Evolutionary conservation across 805 yeast species (phyloP).

Genomic region (Wickerhamiella galacta): DNA sequence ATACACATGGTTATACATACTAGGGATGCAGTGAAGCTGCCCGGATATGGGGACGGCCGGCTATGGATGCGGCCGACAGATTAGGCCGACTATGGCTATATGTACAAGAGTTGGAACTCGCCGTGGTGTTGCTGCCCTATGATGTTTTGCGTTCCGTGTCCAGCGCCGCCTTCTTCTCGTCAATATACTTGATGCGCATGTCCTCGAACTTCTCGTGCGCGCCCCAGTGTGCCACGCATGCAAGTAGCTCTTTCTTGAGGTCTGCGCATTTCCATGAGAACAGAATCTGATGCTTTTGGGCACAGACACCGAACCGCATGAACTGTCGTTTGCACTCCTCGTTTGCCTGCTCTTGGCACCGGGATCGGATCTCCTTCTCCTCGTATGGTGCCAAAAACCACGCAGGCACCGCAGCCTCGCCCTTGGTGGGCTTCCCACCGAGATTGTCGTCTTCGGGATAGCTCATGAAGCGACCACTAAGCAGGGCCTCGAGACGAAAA

Average conservation of each 20-base stretch:
- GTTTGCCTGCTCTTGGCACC: constrained; percentile 21
- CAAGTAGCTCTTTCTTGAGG: constrained; percentile 20
- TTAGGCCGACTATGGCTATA: no score
- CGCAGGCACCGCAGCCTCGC: constrained; percentile 18
- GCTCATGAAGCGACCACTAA: no score
- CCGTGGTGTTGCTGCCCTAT: neutral
- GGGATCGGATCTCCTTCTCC: constrained; percentile 21
- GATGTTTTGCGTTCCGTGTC: constrained; percentile 9
- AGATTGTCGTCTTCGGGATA: no score
- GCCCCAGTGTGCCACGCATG: constrained; percentile 23
- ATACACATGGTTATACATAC: no score
- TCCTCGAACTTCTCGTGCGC: constrained; percentile 17
- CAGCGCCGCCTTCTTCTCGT: constrained; percentile 16
- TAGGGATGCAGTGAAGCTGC: no score
- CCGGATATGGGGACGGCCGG: no score
- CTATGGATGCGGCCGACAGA: no score
- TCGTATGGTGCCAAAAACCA: constrained; percentile 26
- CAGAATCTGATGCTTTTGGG: constrained; percentile 20
- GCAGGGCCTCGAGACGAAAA: no score
- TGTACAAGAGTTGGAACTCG: no score
- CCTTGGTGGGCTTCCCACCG: no score
- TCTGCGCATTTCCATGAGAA: constrained; percentile 25
- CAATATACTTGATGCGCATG: constrained; percentile 17
- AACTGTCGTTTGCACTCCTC: constrained; percentile 19
- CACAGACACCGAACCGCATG: constrained; percentile 20